Evolutionary conservation across 768 basidiomycete species (phyloP), one percentile per base, ranked within the genome.

Genomic region (Lactifluus subvellereus): DNA sequence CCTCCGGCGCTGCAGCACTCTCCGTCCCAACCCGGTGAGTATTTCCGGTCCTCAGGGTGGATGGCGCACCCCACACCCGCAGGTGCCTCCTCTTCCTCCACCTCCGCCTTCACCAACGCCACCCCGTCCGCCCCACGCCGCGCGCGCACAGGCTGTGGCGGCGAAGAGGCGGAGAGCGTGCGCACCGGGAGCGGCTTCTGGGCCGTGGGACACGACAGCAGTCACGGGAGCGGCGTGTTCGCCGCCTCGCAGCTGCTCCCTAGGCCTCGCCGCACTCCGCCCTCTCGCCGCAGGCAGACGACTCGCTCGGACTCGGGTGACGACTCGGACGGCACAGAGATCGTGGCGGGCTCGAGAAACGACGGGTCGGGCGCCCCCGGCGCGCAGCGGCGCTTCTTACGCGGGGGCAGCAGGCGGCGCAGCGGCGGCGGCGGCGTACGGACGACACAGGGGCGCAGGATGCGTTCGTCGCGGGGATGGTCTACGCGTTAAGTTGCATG

Each of bases 381-480:
- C 57, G 35, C 35, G 32, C 30, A 20, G 7, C 52, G 10, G 33
- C 13, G 16, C 22, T 22, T 22, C 22, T 22, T 22, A 59, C 16
- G 13, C 35, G 59, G 0, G 42, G 59, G 43, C 65, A 49, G 40
- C 48, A 14, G 45, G 30, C 42, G 47, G 40, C 13, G 18, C 43
- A 50, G 8, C 47, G 27, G 6, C 47, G 38, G 20, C n/a, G 10
- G 2, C 40, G 54, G 3, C 30, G 74, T 2, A 75, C 84, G 8
- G 90, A 91, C 69, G 89, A 91, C 67, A 81, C 86, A 9, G 89
- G 89, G 1, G 86, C 87, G 2, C 87, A 91, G 67, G 86, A 89
- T 61, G 90, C 89, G 3, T 91, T 91, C 67, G 82, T 91, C n/a
- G 86, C 88, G 0, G 91, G 90, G 8, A 92, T 94, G 89, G 88